Evolutionary conservation across 371 early-diverging fungal species (phyloP).

Genomic region (Rhizomucor pusillus): DNA sequence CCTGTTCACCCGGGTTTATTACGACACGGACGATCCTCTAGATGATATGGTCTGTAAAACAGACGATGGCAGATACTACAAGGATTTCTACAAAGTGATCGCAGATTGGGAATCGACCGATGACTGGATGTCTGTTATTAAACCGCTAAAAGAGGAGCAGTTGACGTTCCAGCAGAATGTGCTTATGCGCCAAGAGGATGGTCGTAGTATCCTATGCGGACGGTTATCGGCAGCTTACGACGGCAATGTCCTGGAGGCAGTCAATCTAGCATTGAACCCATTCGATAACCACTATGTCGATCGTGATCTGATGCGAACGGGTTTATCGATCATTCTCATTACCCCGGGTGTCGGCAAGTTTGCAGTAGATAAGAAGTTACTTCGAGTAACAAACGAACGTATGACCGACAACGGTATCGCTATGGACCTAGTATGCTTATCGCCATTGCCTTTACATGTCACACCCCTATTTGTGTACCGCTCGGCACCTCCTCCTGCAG

Average conservation of each 20-base stretch:
- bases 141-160: constrained; percentile 79
- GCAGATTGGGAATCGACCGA: constrained; percentile 88
- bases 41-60: constrained; percentile 44
- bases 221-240: constrained; percentile 76
- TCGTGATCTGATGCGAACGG: constrained; percentile 89
- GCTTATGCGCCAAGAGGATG: constrained; percentile 56
- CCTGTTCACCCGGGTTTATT: constrained; percentile 86
- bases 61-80: constrained; percentile 64
- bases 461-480: constrained; percentile 87
- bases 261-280: constrained; percentile 93
- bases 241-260: constrained; percentile 93
- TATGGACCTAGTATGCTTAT: constrained; percentile 89
- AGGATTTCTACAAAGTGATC: constrained; percentile 94
- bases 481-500: constrained; percentile 41
- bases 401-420: constrained; percentile 94
- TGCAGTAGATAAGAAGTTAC: constrained; percentile 77
- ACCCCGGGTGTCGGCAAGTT: constrained; percentile 90
- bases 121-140: constrained; percentile 83
- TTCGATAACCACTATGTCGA: constrained; percentile 93
- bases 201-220: constrained; percentile 56
- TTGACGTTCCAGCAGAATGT: constrained; percentile 79
- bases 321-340: constrained; percentile 87
- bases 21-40: constrained; percentile 57
- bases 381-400: constrained; percentile 90
- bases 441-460: constrained; percentile 83